Percentiles rank a stretch among this genome's conserved stretches.
Conservation (phyloP, 208 protist species). For the Phytomonas serpens region DNA sequence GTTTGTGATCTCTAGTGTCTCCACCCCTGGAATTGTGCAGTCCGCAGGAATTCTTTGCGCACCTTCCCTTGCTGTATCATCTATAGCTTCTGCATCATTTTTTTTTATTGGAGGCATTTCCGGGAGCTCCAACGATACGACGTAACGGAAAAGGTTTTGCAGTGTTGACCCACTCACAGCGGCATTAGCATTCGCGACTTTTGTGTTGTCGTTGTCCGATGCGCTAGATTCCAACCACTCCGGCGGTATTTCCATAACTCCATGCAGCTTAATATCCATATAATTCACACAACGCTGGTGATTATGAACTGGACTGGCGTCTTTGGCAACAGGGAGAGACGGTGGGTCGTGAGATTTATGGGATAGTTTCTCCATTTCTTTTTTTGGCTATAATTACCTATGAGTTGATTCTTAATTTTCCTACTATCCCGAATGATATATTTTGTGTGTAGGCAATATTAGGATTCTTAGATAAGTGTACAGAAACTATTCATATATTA, state of each 20-base stretch:
- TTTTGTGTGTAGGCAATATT: background rate
- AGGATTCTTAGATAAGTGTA: background rate
- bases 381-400: background rate
- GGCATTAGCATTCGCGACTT: conserved; percentile 2
- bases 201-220: background rate
- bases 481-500: background rate
- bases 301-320: background rate
- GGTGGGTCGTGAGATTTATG: background rate
- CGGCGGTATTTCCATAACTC: conserved; percentile 40
- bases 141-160: background rate
- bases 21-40: background rate
- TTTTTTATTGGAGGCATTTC: background rate
- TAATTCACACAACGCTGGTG: conserved; percentile 44
- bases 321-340: background rate
- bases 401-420: background rate
- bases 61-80: background rate
- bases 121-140: background rate
- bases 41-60: background rate
- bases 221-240: conserved; percentile 34
- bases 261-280: conserved; percentile 65
- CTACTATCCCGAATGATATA: background rate
- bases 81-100: background rate
- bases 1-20: conserved; percentile 10
- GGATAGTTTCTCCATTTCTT: background rate
- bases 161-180: conserved; percentile 6